Evolutionary conservation across 2,329 filamentous ascomycete genomes (phyloP).

Genomic region (Botrytis sinoallii): DNA sequence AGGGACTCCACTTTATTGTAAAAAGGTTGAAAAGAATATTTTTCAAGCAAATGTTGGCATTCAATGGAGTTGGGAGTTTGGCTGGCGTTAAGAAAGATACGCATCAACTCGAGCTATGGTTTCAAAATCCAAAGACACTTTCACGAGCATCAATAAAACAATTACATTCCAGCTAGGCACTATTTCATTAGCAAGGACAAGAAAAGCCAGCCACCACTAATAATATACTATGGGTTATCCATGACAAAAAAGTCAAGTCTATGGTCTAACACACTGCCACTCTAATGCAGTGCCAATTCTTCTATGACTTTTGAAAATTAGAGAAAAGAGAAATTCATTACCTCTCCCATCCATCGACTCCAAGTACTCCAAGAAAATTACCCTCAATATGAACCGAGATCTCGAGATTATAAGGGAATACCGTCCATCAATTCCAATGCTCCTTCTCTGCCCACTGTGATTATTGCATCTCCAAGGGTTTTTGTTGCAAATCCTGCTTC

Average conservation of each 20-base stretch:
- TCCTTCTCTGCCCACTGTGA: constrained; percentile 55
- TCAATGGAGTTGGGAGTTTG: not conserved
- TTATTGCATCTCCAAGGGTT: constrained; percentile 68
- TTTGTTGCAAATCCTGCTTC: constrained; percentile 71
- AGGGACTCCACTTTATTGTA: no score
- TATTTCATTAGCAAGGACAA: not conserved
- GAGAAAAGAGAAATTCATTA: not conserved
- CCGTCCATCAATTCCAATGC: constrained; percentile 66
- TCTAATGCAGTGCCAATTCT: not conserved
- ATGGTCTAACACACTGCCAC: constrained; percentile 2
- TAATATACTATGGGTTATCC: not conserved
- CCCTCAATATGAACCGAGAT: not conserved
- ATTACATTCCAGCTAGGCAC: not conserved
- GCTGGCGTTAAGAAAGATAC: not conserved
- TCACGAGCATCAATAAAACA: not conserved
- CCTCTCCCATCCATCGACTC: not conserved
- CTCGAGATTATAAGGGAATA: constrained; percentile 54
- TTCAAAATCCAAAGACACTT: not conserved
- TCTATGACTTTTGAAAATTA: not conserved
- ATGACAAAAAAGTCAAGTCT: not conserved
- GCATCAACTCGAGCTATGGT: not conserved
- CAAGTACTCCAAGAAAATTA: constrained; percentile 1
- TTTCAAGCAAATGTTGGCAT: not conserved
- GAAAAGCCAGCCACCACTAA: not conserved
- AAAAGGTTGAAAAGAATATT: not conserved